Base-by-base conservation (phyloP, 2,329 filamentous ascomycete genomes). In the Sclerotinia subarctica region DNA sequence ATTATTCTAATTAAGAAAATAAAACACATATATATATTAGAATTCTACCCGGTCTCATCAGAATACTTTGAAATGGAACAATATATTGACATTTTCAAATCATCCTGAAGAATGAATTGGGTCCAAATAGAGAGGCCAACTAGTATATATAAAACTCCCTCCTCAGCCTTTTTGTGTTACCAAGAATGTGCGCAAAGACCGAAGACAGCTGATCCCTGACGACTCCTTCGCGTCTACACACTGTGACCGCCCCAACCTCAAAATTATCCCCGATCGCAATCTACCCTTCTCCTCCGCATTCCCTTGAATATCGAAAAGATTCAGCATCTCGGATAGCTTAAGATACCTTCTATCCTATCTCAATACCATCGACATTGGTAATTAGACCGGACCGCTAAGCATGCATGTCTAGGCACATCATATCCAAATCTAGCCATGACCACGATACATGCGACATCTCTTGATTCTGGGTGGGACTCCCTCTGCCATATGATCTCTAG, bases 181-280 rank as follows among this genome's bases (percentile, higher is more conserved):
- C 44, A 60, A 44, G 44, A 44, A 47, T 47, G 8, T 47, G 57
- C 29, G 46, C 21, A 5, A 51, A 51, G 32, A 35, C 59, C 58
- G 46, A 63, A 63, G 46, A 51, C 46, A 47, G 46, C 46, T 51
- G n/a, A 63, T 63, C 59, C 59, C 59, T 63, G 59, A 51, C 29
- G 44, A 51, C 59, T 62, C 46, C 29, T 62, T 38, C 59, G 59
- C 59, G 46, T 63, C 38, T 24, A 56, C 29, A 56, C 21, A 38
- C 58, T 38, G 29, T 62, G 46, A 51, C 46, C 46, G 59, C 59
- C 59, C 15, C 46, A 51, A 63, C 59, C 46, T 63, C 46, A 49
- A 51, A 63, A 51, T 26, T 62, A 19, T 21, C 59, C 29, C 17
- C 32, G 10, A 51, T 51, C n/a, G 7, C 26, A 51, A 19, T 49